Evolutionary conservation across 768 basidiomycete species (phyloP).

Genomic region (Gymnopilus junonius): DNA sequence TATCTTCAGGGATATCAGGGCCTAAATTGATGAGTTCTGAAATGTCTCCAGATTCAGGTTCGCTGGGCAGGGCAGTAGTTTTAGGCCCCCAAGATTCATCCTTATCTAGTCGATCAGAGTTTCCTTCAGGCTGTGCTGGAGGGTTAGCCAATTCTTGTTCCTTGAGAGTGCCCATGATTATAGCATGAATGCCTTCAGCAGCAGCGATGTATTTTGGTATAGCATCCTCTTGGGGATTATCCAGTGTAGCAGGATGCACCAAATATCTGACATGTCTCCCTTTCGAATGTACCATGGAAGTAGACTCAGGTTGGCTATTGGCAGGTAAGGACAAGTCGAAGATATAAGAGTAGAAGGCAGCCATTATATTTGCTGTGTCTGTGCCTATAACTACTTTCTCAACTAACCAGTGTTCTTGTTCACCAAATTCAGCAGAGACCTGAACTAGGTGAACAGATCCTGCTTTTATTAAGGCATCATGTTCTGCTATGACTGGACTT

Average conservation of each 20-base stretch:
- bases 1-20: not conserved
- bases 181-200: not conserved
- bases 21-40: not conserved
- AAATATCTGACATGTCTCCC: slow-evolving; percentile 19
- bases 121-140: not conserved
- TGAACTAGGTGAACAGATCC: not conserved
- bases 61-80: not conserved
- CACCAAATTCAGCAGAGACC: slow-evolving; percentile 9
- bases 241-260: not conserved
- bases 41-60: not conserved
- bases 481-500: not conserved
- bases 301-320: slow-evolving; percentile 11
- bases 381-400: slow-evolving; percentile 18
- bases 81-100: not conserved
- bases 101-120: not conserved
- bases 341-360: slow-evolving; percentile 15
- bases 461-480: not conserved
- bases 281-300: slow-evolving; percentile 5
- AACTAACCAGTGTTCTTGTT: slow-evolving; percentile 17
- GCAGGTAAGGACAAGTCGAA: not conserved
- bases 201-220: not conserved
- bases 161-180: slow-evolving; percentile 4
- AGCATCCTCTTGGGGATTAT: not conserved
- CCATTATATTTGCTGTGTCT: slow-evolving; percentile 2
- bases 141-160: slow-evolving; percentile 4